Evolutionary conservation across 1,139 yeast genomes (phyloP).

Genomic region (Zygosaccharomyces sapae): DNA sequence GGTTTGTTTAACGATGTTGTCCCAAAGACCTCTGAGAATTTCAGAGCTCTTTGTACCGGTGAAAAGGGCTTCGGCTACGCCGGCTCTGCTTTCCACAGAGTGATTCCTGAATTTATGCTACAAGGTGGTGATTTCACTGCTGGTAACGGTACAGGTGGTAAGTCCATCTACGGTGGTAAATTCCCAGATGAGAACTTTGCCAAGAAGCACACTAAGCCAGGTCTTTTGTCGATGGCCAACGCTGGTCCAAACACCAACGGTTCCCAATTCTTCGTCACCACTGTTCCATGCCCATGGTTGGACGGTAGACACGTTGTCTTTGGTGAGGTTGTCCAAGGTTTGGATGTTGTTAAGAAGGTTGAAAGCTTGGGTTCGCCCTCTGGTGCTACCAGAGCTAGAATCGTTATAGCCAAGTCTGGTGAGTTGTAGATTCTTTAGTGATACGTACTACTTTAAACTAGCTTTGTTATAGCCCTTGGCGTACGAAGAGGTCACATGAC

Average conservation of each 20-base stretch:
- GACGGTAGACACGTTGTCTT: conserved; percentile 99
- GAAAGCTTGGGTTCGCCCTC: conserved; percentile 80
- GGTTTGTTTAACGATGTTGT: conserved; percentile 88
- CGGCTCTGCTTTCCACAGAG: conserved; percentile 94
- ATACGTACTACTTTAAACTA: too few relatives aligned
- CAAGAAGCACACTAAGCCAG: conserved; percentile 85
- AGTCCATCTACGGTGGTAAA: conserved; percentile 94
- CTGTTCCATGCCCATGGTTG: conserved; percentile 93
- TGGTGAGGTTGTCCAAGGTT: conserved; percentile 92
- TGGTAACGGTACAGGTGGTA: conserved; percentile 97
- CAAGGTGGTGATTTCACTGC: conserved; percentile 99
- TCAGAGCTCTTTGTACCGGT: conserved; percentile 95
- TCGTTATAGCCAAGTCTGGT: conserved; percentile 81
- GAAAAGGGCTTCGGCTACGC: conserved; percentile 97
- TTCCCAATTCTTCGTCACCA: conserved; percentile 97
- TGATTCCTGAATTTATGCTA: conserved; percentile 96
- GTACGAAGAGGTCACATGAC: too few relatives aligned
- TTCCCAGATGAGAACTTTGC: conserved; percentile 94
- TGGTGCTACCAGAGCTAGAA: conserved; percentile 77
- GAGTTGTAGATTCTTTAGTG: conserved; percentile 53
- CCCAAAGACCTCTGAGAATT: conserved; percentile 98
- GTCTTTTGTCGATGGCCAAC: conserved; percentile 97
- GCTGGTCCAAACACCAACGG: conserved; percentile 99
- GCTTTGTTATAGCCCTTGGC: too few relatives aligned
- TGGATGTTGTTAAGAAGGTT: conserved; percentile 85